Percentiles rank a stretch among this genome's conserved stretches.
These are phyloP conservation scores for Leccinum pellstonianum DNA, from an alignment of 768 basidiomycete species.

Conservation along the genomic window DNA sequence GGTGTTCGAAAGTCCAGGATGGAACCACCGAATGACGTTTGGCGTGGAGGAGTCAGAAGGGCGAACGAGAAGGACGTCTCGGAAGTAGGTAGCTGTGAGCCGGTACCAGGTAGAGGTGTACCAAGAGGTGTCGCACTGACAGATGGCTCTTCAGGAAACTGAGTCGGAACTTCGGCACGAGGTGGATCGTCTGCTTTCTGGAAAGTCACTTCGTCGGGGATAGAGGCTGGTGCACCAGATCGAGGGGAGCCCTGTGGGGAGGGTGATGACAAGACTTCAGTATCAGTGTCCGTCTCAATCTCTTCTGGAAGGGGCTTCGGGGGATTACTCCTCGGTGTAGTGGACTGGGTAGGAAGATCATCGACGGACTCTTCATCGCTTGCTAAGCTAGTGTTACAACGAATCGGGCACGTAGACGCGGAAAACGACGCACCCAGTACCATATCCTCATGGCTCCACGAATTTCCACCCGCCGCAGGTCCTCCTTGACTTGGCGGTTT, in stretches of 20 bases:
- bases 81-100: conserved; percentile 1
- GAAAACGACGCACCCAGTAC: conserved; percentile 18
- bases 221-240: conserved; percentile 1
- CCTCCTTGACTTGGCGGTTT: conserved; percentile 27
- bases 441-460: conserved; percentile 18
- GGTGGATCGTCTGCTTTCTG: conserved; percentile 21
- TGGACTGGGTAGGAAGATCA: conserved; percentile 24
- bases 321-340: conserved; percentile 27
- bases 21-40: conserved; percentile 39
- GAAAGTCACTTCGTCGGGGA: conserved; percentile 15
- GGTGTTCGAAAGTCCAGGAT: conserved; percentile 58
- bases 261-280: conserved; percentile 28
- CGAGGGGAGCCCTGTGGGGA: conserved; percentile 22
- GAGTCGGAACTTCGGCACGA: conserved; percentile 6
- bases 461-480: conserved; percentile 14
- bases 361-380: conserved; percentile 39
- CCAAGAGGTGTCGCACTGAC: conserved; percentile 27
- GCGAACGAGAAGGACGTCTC: conserved; percentile 19
- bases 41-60: conserved; percentile 50
- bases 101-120: conserved; percentile 20
- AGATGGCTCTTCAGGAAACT: conserved; percentile 4
- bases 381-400: conserved; percentile 24
- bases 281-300: conserved; percentile 25
- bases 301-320: conserved; percentile 16
- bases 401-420: background rate